Evolutionary conservation across 768 basidiomycete genomes (phyloP).

Genomic region (Tephrocybe sp.): DNA sequence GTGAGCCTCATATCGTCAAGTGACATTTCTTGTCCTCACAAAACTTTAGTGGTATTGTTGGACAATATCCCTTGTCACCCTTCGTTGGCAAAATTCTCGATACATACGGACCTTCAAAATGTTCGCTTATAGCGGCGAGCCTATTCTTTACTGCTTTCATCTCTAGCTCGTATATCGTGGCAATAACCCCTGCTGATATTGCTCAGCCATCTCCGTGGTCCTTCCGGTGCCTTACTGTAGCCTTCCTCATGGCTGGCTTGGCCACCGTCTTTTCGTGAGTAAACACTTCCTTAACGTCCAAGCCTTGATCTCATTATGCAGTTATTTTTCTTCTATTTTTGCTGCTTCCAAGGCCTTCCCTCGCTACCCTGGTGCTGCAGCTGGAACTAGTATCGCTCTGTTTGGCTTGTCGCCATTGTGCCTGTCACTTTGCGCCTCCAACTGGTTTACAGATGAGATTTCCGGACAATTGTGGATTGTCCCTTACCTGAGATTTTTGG

Average conservation of each 20-base stretch:
- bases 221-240: slow-evolving; percentile 51
- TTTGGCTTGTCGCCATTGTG: slow-evolving; percentile 83
- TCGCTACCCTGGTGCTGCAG: slow-evolving; percentile 57
- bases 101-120: slow-evolving; percentile 60
- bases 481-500: slow-evolving; percentile 54
- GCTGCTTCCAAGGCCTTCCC: slow-evolving; percentile 73
- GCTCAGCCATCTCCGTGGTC: slow-evolving; percentile 37
- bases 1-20: slow-evolving; percentile 37
- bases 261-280: slow-evolving; percentile 74
- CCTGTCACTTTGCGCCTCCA: slow-evolving; percentile 62
- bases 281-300: neutral
- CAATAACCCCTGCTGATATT: slow-evolving; percentile 38
- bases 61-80: slow-evolving; percentile 76
- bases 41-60: slow-evolving; percentile 66
- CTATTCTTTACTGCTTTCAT: slow-evolving; percentile 62
- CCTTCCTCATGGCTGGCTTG: slow-evolving; percentile 62
- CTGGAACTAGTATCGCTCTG: slow-evolving; percentile 65
- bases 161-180: slow-evolving; percentile 58
- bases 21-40: neutral
- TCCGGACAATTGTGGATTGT: slow-evolving; percentile 43
- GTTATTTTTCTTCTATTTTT: slow-evolving; percentile 74
- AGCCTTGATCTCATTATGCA: slow-evolving; percentile 14
- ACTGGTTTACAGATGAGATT: slow-evolving; percentile 49
- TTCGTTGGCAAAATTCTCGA: slow-evolving; percentile 70
- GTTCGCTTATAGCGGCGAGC: slow-evolving; percentile 59